Base-by-base conservation (phyloP, 768 basidiomycete species). In the Strobilomyces echinocephalus region DNA sequence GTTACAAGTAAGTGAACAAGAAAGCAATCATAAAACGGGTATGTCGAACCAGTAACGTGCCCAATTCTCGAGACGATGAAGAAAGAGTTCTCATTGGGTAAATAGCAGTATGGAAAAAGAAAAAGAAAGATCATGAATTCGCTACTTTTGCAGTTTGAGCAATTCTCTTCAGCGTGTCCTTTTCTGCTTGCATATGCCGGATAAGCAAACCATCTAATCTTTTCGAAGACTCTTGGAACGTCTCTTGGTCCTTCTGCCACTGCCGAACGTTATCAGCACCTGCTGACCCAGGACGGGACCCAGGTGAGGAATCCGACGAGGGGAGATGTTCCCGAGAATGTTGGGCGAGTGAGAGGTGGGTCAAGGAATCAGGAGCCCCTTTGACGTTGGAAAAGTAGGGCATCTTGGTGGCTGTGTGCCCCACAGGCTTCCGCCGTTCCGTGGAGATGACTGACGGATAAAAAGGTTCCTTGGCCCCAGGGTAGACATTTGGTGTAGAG, bases 171-270 rank as follows among this genome's bases (percentile, higher is more conserved):
- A 93, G 76, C 33, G 81, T 84, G 63, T 90, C 86, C 72, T 83
- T 84, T 72, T 93, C 91, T 49, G 84, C 78, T 71, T 88, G 87
- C 74, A 92, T 87, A 66, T 93, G 91, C 67, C 86, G 83, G 50
- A 83, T 72, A 49, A 93, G 72, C 82, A 93, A 79, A 56, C 88
- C 90, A 65, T 92, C 88, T 58, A 92, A 71, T 69, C 76, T 80
- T 70, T 72, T 76, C 55, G 85, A 66, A 28, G 83, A 82, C 68
- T 87, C 84, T 58, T 81, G 74, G 66, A 73, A 72, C 39, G 61
- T 65, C 33, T 64, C 60, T 49, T 74, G 70, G 5, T 70, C 66
- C 43, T 43, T 55, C 50, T 57, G 69, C 68, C 68, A 71, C 30
- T 36, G 62, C 36, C 59, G 59, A 28, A 68, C 55, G 41, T 56